Evolutionary conservation across 768 basidiomycete genomes (phyloP), one percentile per base, ranked within the genome.

Genomic region (Trichaptum fuscoviolaceum): DNA sequence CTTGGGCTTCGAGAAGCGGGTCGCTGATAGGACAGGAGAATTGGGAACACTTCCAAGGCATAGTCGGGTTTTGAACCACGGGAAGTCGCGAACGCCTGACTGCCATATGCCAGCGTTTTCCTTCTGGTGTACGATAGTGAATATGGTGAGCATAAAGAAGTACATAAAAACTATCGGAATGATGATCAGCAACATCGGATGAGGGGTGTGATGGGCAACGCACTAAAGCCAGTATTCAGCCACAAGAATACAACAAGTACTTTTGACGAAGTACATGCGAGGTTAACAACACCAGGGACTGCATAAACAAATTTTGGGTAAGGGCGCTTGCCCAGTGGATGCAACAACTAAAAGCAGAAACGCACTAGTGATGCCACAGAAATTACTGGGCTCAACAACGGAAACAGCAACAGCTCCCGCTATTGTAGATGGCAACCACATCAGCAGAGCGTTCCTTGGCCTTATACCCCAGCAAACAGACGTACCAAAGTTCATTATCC

Each of bases 241-340:
- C 88, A 90, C 63, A 84, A 79, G 70, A 90, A 88, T 2, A 82
- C 86, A 67, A 86, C 76, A 30, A 91, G 76, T 30, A 88, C 78
- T 59, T 75, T 79, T 24, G 81, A 79, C 9, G 90, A 90, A 6
- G 76, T 74, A 71, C 90, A 92, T 17, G 66, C 66, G 58, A 67
- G 35, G 20, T 57, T 60, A 60, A 30, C 25, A 23, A 12, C 34
- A 62, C 62, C 36, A 66, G 66, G 62, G 57, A 64, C 63, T 58
- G 25, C 12, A 23, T 18, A 6, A 62, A 23, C 34, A 25, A 58
- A 27, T 5, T 1, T 7, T 60, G 9, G 52, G 24, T 7, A 59
- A 30, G 24, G 65, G 62, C 18, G 30, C 30, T 30, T 30, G 2
- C 30, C 2, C 30, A 58, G 62, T 15, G 27, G 61, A 60, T 24